Evolutionary conservation across 208 protist species (phyloP), one percentile per base, ranked within the genome.

Genomic region (Leishmania amazonensis): DNA sequence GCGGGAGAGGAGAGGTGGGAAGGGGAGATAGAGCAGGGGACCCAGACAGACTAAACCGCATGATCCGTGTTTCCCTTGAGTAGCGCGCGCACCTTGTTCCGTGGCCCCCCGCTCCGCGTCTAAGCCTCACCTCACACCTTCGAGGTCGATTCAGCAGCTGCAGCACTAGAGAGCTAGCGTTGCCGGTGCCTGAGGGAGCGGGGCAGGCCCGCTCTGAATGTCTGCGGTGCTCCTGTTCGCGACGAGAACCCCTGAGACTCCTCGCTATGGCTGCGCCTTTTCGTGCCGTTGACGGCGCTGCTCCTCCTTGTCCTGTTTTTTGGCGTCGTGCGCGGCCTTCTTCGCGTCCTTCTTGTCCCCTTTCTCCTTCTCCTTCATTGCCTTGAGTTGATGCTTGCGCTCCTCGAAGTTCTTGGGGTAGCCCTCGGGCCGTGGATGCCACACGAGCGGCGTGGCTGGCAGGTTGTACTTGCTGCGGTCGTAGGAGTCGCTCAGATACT

Each of bases 401-500:
- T 90, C 83, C 47, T 88, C 83, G 64, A 81, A 85, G 71, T 76
- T 86, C 4, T 19, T 78, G 28, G 89, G 88, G 78, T 92, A 94
- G 57, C 87, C 85, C 21, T 84, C 80, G 17, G 80, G 45, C 51
- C 83, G 65, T 15, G 91, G 91, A 76, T 88, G 81, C 93, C 91
- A 95, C 21, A 95, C 87, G 7, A 90, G 85, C 58, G 90, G 83
- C 78, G 70, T 62, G 0, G 90, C 86, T 11, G 86, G 86, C 62
- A 88, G 47, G 53, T 88, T 84, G 85, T 88, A 78, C 78, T 93
- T 92, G 86, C 91, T 95, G 21, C 93, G 85, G 79, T 90, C 58
- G 84, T 95, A 96, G 31, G 83, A 81, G 81, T 96, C 93, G 79
- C 87, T 91, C 31, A 97, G 83, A 85, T 93, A 95, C 6, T 91